Percentiles rank a stretch among this genome's conserved stretches.
Evolutionary conservation across 495 filamentous ascomycete genomes (phyloP).

Genomic region (Letharia columbiana): DNA sequence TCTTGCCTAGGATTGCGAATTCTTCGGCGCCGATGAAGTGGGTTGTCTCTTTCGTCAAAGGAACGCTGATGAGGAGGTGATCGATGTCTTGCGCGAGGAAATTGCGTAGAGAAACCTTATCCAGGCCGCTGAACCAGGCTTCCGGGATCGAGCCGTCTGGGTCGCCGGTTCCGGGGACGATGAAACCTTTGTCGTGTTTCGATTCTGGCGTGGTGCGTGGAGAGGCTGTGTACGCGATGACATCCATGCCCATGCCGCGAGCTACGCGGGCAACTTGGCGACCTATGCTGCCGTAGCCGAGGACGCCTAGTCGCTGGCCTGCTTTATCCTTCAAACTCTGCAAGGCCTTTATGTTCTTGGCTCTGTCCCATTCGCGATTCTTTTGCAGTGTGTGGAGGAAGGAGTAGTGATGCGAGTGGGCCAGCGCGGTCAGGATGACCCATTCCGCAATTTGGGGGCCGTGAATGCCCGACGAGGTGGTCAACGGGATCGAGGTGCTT

Average conservation of each 20-base stretch:
- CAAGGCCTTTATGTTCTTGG: slow-evolving; percentile 2
- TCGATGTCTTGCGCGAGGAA: slow-evolving; percentile 68
- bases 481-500: slow-evolving; percentile 54
- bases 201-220: slow-evolving; percentile 40
- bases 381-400: slow-evolving; percentile 39
- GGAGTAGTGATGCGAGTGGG: slow-evolving; percentile 47
- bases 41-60: slow-evolving; percentile 58
- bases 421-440: slow-evolving; percentile 48
- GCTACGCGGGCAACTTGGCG: slow-evolving; percentile 63
- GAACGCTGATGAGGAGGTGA: slow-evolving; percentile 64
- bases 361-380: slow-evolving; percentile 34
- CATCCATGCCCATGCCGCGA: slow-evolving; percentile 66
- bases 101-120: slow-evolving; percentile 48
- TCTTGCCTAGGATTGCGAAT: slow-evolving; percentile 51
- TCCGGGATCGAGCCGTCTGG: slow-evolving; percentile 60
- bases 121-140: slow-evolving; percentile 64
- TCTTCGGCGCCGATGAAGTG: slow-evolving; percentile 56
- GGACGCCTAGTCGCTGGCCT: slow-evolving; percentile 56
- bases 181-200: slow-evolving; percentile 55
- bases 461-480: slow-evolving; percentile 68
- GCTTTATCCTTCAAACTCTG: slow-evolving; percentile 40
- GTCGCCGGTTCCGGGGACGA: slow-evolving; percentile 70
- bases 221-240: slow-evolving; percentile 69
- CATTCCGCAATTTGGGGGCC: slow-evolving; percentile 83
- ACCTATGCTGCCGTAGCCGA: slow-evolving; percentile 82